Evolutionary conservation across 176 grass and related monocot species (phyloP), one percentile per base, ranked within the genome.

Genomic region (Cenchrus americanus): DNA sequence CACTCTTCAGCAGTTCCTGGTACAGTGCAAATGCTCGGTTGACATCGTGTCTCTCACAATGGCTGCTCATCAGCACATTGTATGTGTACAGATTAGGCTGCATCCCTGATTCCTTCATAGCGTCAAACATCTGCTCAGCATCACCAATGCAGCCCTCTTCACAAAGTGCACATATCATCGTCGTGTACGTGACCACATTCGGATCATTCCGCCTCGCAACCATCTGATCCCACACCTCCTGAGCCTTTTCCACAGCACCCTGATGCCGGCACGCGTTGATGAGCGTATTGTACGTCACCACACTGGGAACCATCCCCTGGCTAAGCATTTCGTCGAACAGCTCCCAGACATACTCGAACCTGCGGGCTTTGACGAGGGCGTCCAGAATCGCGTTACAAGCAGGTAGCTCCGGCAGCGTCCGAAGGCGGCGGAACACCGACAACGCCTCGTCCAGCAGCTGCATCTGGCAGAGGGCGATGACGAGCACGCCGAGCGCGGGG

Each of bases 241-340:
- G 65, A 40, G 85, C 84, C 84, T 87, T 87, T 0, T n/a, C 41
- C 43, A 80, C 63, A 10, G 22, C 21, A 5, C 89, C 89, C 53
- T 87, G 62, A 51, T 69, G 64, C 34, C 85, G 80, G 80, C 85
- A 87, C 5, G 76, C 80, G 1, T 91, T 91, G 62, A 91, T 91
- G 65, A 89, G 83, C 26, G 83, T 89, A 51, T 89, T 89, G 72
- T 86, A 89, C 1, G 88, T 86, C 55, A 91, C 89, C 68, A 91
- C 89, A 26, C 43, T 87, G 1, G 89, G 89, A 8, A n/a, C 22
- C 70, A 87, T 34, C 3, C 89, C 89, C 53, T 84, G 75, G 19
- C 75, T 54, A 15, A 91, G 75, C 85, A 91, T 91, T 83, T 91
- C 85, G 1, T 79, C 89, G 62, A 87, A 91, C 80, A 91, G 52